Base-by-base conservation (phyloP, 805 yeast species). In the Wickerhamiella sorbophila region DNA sequence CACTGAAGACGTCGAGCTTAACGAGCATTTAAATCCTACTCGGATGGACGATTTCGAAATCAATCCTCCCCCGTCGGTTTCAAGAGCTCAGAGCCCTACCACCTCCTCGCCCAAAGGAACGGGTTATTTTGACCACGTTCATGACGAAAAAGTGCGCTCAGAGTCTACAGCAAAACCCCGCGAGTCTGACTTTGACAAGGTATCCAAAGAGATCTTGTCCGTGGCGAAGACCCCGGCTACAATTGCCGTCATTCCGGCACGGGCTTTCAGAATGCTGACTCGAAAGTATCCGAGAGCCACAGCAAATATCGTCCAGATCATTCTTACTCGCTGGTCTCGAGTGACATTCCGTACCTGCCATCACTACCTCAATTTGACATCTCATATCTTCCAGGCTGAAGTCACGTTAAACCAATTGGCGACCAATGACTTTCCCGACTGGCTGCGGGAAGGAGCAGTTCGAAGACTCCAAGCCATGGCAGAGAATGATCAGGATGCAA, bases 311-410 rank as follows among this genome's bases (percentile, higher is more conserved):
- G 88, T 88, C 12, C 95, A 93, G 52, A 86, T 88, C 74, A 84
- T 88, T 19, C 63, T 88, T 43, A 79, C 94, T 1, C 71, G 94
- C 47, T 67, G 91, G 41, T 84, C 85, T 56, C 73, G 93, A 50
- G 95, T 91, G 6, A 88, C 97, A 0, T 77, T 88, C 59, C 87
- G 83, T 54, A 83, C 96, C 0, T 83, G 91, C 8, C 91, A 87
- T 57, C 71, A 74, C 47, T 91, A 88, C 57, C 65, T 88, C 38
- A 95, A 94, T 0, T 62, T 88, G 18, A 85, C 96, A 0, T 65
- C 71, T 16, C 95, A 86, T 52, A 76, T 88, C 24, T 71, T 82
- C 52, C 74, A 78, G 42, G 77, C 88, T 15, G 98, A 88, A 54
- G 61, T 71, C 5, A 65, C 67, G 20, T 62, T 85, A 34, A 88